phyloP scores from a whole-genome alignment of 2,329 filamentous ascomycete species.

The Colletotrichum nymphaeae region DNA sequence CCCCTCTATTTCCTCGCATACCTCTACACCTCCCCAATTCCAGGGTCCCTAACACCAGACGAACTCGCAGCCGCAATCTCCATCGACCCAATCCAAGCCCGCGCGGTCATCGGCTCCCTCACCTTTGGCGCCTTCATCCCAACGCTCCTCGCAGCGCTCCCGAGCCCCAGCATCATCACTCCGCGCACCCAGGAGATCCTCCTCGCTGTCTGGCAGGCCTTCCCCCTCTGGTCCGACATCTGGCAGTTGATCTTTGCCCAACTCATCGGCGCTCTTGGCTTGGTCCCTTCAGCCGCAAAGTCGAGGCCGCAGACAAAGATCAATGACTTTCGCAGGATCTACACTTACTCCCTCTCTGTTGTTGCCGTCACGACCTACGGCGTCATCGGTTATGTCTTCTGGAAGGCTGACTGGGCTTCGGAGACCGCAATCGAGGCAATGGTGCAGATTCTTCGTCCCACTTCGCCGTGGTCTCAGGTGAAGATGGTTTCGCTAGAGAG shows the following conservation, averaged over 20 bases:
- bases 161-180: slow-evolving; percentile 32
- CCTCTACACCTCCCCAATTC: slow-evolving; percentile 38
- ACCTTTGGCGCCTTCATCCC: slow-evolving; percentile 38
- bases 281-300: neutral
- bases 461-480: neutral
- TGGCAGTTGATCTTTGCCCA: slow-evolving; percentile 28
- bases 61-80: slow-evolving; percentile 27
- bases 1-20: slow-evolving; percentile 39
- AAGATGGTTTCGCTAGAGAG: slow-evolving; percentile 29
- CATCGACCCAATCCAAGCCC: slow-evolving; percentile 28
- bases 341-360: slow-evolving; percentile 22
- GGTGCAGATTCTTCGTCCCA: slow-evolving; percentile 26
- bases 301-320: neutral
- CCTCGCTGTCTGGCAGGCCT: slow-evolving; percentile 39
- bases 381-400: slow-evolving; percentile 20
- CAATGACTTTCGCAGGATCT: slow-evolving; percentile 18
- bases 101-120: slow-evolving; percentile 27
- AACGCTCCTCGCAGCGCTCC: slow-evolving; percentile 34
- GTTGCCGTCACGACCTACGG: slow-evolving; percentile 16
- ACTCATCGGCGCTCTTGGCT: neutral
- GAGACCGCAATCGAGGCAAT: neutral
- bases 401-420: neutral
- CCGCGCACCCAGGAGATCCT: slow-evolving; percentile 35
- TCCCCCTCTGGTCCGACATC: slow-evolving; percentile 37
- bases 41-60: neutral